These are phyloP conservation scores for Thielaviopsis musarum DNA, from an alignment of 2,329 filamentous ascomycete genomes.

Conservation along the genomic window DNA sequence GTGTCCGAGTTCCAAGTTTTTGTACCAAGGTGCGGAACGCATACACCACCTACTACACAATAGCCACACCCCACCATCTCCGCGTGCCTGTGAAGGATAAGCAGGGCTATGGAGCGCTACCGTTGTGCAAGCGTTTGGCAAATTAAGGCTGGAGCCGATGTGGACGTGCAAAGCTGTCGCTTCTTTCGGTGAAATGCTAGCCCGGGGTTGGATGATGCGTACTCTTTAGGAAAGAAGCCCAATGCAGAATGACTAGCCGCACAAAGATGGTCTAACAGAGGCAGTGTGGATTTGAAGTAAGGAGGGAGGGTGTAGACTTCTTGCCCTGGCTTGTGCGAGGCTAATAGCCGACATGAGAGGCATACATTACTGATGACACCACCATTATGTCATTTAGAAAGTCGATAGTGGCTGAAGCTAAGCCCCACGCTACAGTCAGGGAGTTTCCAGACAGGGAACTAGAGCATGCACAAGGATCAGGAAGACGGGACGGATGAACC, in stretches of 20 bases:
- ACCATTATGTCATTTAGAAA: neutral
- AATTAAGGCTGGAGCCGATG: neutral
- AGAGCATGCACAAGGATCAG: neutral
- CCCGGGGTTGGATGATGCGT: neutral
- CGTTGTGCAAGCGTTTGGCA: neutral
- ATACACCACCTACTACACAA: neutral
- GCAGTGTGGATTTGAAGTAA: no score
- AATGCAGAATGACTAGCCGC: no score
- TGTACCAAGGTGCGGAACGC: neutral
- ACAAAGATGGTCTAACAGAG: no score
- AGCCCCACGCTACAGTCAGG: no score
- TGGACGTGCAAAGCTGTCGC: neutral
- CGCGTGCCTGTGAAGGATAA: neutral
- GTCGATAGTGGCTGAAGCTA: neutral
- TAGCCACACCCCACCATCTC: neutral
- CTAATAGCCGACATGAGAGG: neutral
- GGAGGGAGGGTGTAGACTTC: neutral
- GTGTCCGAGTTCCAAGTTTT: neutral
- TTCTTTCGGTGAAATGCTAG: neutral
- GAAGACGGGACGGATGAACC: no score
- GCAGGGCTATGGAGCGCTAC: neutral
- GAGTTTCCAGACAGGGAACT: no score
- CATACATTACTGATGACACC: neutral
- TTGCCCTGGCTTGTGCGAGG: no score
- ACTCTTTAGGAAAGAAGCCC: neutral